Conservation (phyloP, 1,284 basidiomycete genomes). For the Fomes fomentarius region DNA sequence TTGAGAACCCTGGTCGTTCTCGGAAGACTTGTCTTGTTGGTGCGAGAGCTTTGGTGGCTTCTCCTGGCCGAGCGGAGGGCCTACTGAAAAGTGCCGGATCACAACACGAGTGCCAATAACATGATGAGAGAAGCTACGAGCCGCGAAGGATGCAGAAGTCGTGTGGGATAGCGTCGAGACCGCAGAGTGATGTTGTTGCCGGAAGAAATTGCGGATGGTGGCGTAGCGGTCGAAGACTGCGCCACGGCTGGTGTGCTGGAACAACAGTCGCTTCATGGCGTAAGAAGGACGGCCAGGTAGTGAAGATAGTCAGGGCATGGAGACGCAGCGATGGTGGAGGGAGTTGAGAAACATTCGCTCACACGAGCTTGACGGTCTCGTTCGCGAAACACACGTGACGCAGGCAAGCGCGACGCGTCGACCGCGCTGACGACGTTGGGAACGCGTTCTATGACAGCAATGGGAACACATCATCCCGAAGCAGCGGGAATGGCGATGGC, state of each 20-base stretch:
- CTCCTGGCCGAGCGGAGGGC: constrained; percentile 1
- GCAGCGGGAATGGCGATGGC: background rate
- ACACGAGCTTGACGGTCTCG: constrained; percentile 10
- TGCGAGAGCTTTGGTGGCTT: background rate
- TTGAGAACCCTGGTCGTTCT: constrained; percentile 4
- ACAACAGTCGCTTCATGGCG: constrained; percentile 18
- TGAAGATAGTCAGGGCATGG: background rate
- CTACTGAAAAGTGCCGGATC: constrained; percentile 11
- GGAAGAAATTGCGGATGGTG: constrained; percentile 55
- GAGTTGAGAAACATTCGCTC: constrained; percentile 1
- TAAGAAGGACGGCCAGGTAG: background rate
- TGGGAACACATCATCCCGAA: constrained; percentile 8
- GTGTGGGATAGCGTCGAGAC: background rate
- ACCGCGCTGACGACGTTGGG: background rate
- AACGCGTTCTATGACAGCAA: constrained; percentile 5
- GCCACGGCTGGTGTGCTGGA: constrained; percentile 38
- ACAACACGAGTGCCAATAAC: constrained; percentile 3
- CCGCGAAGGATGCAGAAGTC: background rate
- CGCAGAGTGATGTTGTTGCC: constrained; percentile 33
- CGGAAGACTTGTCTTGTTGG: background rate
- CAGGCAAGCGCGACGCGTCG: constrained; percentile 12
- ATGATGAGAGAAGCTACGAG: background rate
- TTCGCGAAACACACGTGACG: constrained; percentile 15
- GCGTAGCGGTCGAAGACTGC: constrained; percentile 51
- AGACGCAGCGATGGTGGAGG: background rate